Conservation (phyloP, 2,329 filamentous ascomycete genomes). For the Penicillium sp. region DNA sequence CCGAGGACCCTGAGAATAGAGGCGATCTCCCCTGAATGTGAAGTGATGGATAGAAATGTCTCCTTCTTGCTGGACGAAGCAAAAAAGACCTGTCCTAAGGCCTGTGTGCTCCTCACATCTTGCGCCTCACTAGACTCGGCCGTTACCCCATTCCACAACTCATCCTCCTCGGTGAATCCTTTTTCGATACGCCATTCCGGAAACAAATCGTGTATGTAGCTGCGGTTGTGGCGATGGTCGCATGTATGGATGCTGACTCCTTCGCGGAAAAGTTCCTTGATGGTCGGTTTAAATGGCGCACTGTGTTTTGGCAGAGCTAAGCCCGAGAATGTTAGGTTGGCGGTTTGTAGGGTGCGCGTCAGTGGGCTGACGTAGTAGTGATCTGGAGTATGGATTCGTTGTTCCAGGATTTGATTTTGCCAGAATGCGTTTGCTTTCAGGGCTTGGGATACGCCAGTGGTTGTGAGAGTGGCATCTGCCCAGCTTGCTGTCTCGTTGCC, state of each 20-base stretch:
- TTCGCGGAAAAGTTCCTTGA: conserved; percentile 60
- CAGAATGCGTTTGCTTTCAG: conserved; percentile 47
- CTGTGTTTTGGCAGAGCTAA: conserved; percentile 44
- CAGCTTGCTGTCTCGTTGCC: conserved; percentile 57
- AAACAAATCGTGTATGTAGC: conserved; percentile 50
- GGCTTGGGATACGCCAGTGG: conserved; percentile 53
- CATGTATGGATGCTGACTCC: conserved; percentile 61
- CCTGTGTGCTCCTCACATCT: conserved; percentile 43
- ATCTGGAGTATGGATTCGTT: conserved; percentile 53
- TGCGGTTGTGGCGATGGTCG: conserved; percentile 52
- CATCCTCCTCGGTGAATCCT: conserved; percentile 55
- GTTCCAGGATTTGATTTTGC: conserved; percentile 45
- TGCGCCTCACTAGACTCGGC: conserved; percentile 51
- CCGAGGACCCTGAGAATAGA: conserved; percentile 49
- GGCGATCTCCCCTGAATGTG: conserved; percentile 58
- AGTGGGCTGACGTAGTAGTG: conserved; percentile 57
- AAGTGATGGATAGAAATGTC: conserved; percentile 54
- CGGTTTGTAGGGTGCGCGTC: conserved; percentile 57
- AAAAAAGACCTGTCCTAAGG: conserved; percentile 55
- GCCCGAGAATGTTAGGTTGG: conserved; percentile 52
- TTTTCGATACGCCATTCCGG: conserved; percentile 52
- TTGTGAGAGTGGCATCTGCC: conserved; percentile 58
- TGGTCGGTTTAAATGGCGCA: conserved; percentile 49
- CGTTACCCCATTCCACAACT: conserved; percentile 52
- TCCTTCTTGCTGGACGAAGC: conserved; percentile 34